Evolutionary conservation across 2,329 filamentous ascomycete genomes (phyloP), one percentile per base, ranked within the genome.

Genomic region (Botryotinia globosa): DNA sequence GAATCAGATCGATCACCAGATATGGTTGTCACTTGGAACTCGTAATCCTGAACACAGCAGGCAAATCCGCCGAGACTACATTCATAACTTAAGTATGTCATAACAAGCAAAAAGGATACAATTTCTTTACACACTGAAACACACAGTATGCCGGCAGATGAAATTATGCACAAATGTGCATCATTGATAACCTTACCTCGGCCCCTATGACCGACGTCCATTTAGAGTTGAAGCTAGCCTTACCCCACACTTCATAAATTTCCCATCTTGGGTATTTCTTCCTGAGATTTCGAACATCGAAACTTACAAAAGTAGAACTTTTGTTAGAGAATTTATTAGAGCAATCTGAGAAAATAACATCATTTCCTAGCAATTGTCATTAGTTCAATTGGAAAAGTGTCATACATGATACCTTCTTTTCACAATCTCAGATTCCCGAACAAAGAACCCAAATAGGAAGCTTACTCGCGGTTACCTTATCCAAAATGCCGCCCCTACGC

Each of bases 171-270:
- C 39, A 51, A 42, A 56, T 42, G 7, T 67, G 64, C 22, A 51
- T 39, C 10, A 29, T 25, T 37, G 32, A 20, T 54, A n/a, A n/a
- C n/a, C n/a, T n/a, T n/a, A 68, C 58, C 58, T 65, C 68, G 68
- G 68, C 42, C 51, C 20, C 42, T 48, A 39, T 64, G 25, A 25
- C 22, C 45, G 56, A 70, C 58, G 68, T 71, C 68, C 32, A 54
- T 71, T 71, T 71, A 71, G 32, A 65, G 68, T 64, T 70, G 32
- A 37, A 69, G 73, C 71, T 58, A 56, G 7, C 4, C 6, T 56
- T 73, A 74, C 73, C 66, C 73, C 71, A 73, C 73, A 74, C n/a
- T 73, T 56, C 18, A 68, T 44, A 61, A 59, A 42, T 42, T 29
- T 67, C 66, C 51, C 39, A 20, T 61, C 32, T 69, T 32, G 16